phyloP scores from a whole-genome alignment of 129 eudicot species.

The Solidago caesia region DNA sequence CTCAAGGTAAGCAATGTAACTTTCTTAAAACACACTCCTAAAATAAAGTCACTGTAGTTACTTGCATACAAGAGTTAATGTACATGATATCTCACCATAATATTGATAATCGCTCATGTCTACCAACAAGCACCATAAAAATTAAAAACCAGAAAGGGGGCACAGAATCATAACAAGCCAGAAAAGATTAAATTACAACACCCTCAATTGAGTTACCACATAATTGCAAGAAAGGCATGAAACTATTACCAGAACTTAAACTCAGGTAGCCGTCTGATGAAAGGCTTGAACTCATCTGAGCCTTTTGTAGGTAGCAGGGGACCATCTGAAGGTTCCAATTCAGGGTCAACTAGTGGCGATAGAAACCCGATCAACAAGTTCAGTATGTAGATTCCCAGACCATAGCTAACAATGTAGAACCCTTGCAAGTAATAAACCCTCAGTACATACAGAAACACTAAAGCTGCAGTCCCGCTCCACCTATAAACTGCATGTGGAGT shows the following conservation, averaged over 20 bases:
- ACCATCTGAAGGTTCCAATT: constrained; percentile 75
- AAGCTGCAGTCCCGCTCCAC: constrained; percentile 69
- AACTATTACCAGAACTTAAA: constrained; percentile 81
- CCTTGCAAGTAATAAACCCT: constrained; percentile 72
- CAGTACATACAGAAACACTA: constrained; percentile 51
- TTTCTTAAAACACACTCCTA: constrained; percentile 9
- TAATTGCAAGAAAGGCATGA: background rate
- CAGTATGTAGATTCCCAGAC: constrained; percentile 78
- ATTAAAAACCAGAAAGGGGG: constrained; percentile 5
- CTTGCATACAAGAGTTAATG: constrained; percentile 1
- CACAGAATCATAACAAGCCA: constrained; percentile 3
- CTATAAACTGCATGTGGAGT: constrained; percentile 72
- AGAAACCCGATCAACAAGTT: constrained; percentile 92
- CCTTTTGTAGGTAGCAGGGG: constrained; percentile 71
- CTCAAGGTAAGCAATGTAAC: constrained; percentile 4
- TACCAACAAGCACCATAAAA: constrained; percentile 18
- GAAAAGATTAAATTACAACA: constrained; percentile 11
- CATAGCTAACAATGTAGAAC: constrained; percentile 80
- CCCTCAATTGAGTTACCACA: background rate
- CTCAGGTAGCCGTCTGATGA: constrained; percentile 88
- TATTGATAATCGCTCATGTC: background rate
- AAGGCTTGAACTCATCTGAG: constrained; percentile 93
- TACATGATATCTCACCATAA: background rate
- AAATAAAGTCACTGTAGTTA: background rate
- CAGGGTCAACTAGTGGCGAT: constrained; percentile 95